These are phyloP conservation scores for Ciborinia camelliae DNA, from an alignment of 2,329 filamentous ascomycete genomes.

Conservation along the genomic window DNA sequence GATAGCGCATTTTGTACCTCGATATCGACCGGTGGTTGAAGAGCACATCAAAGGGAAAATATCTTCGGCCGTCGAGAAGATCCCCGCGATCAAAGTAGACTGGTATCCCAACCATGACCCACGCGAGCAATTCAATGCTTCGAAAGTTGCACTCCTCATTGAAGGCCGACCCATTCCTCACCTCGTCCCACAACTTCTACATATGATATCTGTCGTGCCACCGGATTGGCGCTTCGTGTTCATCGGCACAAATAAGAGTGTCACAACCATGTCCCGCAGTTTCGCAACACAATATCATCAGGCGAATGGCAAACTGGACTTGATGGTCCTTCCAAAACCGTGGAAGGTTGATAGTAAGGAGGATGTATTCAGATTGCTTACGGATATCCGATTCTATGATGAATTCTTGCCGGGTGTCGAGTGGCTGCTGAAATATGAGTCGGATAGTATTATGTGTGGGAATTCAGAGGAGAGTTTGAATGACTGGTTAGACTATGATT, in stretches of 20 bases:
- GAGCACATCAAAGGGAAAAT: constrained; percentile 34
- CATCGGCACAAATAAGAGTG: constrained; percentile 47
- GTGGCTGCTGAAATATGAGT: constrained; percentile 55
- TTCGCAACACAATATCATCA: constrained; percentile 49
- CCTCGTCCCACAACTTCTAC: constrained; percentile 52
- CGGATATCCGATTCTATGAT: constrained; percentile 50
- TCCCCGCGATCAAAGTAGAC: constrained; percentile 35
- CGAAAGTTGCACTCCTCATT: constrained; percentile 51
- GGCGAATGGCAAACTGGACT: constrained; percentile 44
- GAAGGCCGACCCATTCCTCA: constrained; percentile 50
- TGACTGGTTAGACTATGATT: constrained; percentile 39
- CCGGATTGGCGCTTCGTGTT: constrained; percentile 57
- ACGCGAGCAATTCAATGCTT: constrained; percentile 41
- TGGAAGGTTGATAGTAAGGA: constrained; percentile 42
- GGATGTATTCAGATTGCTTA: constrained; percentile 52
- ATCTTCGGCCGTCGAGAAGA: constrained; percentile 31
- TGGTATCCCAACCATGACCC: constrained; percentile 32
- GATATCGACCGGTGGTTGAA: constrained; percentile 45
- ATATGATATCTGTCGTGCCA: constrained; percentile 55
- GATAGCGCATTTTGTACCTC: constrained; percentile 44
- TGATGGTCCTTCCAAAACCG: constrained; percentile 21
- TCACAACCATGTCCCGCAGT: constrained; percentile 45
- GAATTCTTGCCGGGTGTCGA: constrained; percentile 48
- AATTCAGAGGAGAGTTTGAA: constrained; percentile 45
- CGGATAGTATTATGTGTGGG: constrained; percentile 55